Base-by-base conservation (phyloP, 768 basidiomycete genomes). In the Podaxis pistillaris region DNA sequence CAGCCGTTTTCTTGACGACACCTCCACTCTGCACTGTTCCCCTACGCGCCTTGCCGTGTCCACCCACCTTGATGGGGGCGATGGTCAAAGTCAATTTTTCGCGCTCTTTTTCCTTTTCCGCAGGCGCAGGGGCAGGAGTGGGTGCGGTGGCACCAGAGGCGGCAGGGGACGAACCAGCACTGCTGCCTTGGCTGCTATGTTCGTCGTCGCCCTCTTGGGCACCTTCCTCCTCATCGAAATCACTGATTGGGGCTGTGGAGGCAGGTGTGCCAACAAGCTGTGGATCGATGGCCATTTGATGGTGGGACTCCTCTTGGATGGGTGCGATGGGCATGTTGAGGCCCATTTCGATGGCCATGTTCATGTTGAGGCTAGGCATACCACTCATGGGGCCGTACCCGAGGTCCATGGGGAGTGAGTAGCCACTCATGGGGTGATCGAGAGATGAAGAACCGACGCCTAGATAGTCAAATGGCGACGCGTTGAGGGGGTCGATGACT, bases 21-120 rank as follows among this genome's bases (percentile, higher is more conserved):
- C 91, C 92, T 3, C 91, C 91, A 2, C 86, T 84, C 56, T 84
- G 82, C 53, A 93, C 87, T 0, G 88, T 89, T 33, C 90, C 86
- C 67, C 84, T 86, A 52, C 88, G 78, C 1, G 80, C 81, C 68
- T 82, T 83, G 60, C 82, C 86, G 68, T 86, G 84, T 7, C 86
- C 86, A 30, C 81, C 86, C 58, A 79, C 79, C 66, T 86, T 84
- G 71, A 80, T 76, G 55, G 85, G 84, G 5, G 81, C 76, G 41
- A 85, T 80, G 28, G 79, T 77, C n/a, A 80, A 78, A 7, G 75
- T 83, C 60, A 74, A 70, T 57, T 69, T 77, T 47, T 80, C 76
- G 46, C 66, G 58, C 33, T 77, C 73, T 11, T 46, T 22, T 26
- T 26, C 62, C 41, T 7, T 24, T 17, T 56, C 22, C 6, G 65